These are phyloP conservation scores for Chlamydomonas incerta DNA, from an alignment of 139 green algal species.

Conservation along the genomic window DNA sequence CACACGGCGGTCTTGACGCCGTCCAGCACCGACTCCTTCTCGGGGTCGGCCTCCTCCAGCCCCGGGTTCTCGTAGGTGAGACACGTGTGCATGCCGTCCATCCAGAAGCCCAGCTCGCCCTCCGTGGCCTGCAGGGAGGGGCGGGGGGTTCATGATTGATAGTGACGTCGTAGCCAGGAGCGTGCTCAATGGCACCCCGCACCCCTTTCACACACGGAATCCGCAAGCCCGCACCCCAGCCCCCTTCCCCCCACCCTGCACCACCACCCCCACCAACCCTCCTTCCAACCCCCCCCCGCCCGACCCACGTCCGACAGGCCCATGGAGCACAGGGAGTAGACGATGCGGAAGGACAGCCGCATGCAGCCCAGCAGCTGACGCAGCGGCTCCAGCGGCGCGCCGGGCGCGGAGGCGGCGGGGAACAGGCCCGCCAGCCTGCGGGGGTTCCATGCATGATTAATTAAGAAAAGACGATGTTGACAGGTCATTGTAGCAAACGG, in stretches of 20 bases:
- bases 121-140: conserved; percentile 83
- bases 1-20: conserved; percentile 80
- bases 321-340: conserved; percentile 94
- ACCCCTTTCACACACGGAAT: no score
- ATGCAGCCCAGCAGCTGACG: conserved; percentile 72
- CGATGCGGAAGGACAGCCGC: conserved; percentile 84
- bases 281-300: neutral
- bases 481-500: no score
- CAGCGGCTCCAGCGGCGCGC: conserved; percentile 57
- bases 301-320: conserved; percentile 89
- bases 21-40: conserved; percentile 81
- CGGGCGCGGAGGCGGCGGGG: conserved; percentile 22
- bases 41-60: conserved; percentile 73
- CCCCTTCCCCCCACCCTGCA: no score
- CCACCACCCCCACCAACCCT: neutral
- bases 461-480: no score
- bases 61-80: conserved; percentile 76
- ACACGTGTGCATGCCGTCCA: conserved; percentile 86
- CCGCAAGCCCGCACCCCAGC: no score
- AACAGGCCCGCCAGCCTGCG: conserved; percentile 1
- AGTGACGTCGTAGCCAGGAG: no score
- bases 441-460: no score
- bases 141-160: neutral
- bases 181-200: no score
- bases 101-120: conserved; percentile 90